A percentile compares a stretch with the other conserved stretches of the same genome.
phyloP scores from a whole-genome alignment of 148 eudicot species.

The Pouteria glomerata region DNA sequence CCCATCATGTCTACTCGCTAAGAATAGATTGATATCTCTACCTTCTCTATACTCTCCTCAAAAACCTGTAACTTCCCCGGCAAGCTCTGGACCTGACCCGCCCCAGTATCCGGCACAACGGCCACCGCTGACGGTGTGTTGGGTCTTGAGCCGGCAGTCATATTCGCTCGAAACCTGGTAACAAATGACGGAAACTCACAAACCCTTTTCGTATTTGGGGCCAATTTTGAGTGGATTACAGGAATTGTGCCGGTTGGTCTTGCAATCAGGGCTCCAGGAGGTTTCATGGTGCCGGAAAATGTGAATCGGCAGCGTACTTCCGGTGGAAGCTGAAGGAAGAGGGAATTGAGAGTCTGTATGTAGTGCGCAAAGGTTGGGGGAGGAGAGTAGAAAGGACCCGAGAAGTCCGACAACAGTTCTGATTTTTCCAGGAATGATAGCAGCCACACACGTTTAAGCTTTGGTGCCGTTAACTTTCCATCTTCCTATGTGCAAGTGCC shows the following conservation, averaged over 20 bases:
- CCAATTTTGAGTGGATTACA: background rate
- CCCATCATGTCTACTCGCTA: background rate
- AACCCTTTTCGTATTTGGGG: constrained; percentile 1
- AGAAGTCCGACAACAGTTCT: no score
- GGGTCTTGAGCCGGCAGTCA: background rate
- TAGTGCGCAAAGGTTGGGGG: no score
- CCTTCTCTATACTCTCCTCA: constrained; percentile 23
- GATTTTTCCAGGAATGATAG: constrained; percentile 3
- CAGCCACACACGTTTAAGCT: constrained; percentile 17
- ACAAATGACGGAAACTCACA: background rate
- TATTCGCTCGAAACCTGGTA: background rate
- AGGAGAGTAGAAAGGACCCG: background rate
- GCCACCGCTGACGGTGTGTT: background rate
- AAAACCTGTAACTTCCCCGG: constrained; percentile 4
- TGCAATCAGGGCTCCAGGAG: background rate
- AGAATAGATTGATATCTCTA: background rate
- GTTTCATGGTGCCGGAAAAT: background rate
- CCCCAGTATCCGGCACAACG: background rate
- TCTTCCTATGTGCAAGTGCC: background rate
- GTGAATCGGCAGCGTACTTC: background rate
- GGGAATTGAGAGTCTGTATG: no score
- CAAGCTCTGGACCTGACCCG: constrained; percentile 2
- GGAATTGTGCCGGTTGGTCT: constrained; percentile 8
- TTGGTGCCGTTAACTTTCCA: background rate
- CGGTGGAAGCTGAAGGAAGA: background rate